Evolutionary conservation across 2,329 filamentous ascomycete genomes (phyloP), one percentile per base, ranked within the genome.

Genomic region (Arachnomyces sp.): DNA sequence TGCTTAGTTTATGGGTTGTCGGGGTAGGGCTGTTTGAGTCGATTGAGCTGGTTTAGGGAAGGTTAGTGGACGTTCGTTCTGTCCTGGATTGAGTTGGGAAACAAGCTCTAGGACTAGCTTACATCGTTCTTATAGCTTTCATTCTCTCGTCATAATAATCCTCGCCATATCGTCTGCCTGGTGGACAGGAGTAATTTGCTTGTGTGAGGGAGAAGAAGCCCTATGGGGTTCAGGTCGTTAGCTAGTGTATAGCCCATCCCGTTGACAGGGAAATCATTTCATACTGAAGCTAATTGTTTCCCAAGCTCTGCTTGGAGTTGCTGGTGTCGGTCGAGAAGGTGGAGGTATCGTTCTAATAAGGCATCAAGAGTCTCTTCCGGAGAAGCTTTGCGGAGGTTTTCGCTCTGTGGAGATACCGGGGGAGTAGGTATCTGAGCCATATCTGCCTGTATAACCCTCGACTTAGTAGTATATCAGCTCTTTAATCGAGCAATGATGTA

Each of bases 81-180:
- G n/a, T n/a, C n/a, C 16, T 11, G 20, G 4, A 28, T 18, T 5
- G 4, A 6, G 9, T 3, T 12, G 17, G 15, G 15, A 17, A 28
- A 8, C 7, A 15, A 18, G 7, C 14, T 7, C 28, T 13, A 9
- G 28, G 15, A 14, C 28, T 16, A 34, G 31, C 52, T 37, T 54
- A 68, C 65, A 67, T 56, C 43, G 50, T 63, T 43, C 57, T 56
- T 15, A 54, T 61, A 12, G 68, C 67, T 49, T 71, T 69, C 70
- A 72, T 72, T 25, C 70, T 57, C 34, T 66, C 64, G 52, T 73
- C 70, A 43, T 71, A 73, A 46, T 66, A 70, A 39, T 72, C 68
- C 28, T 64, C 57, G 11, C 70, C 69, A 56, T 67, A 69, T 36
- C 64, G 55, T 40, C 66, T 61, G 12, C 65, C 65, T 12, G 65